Base-by-base conservation (phyloP, 768 basidiomycete species). In the Leccinum uliginosum region DNA sequence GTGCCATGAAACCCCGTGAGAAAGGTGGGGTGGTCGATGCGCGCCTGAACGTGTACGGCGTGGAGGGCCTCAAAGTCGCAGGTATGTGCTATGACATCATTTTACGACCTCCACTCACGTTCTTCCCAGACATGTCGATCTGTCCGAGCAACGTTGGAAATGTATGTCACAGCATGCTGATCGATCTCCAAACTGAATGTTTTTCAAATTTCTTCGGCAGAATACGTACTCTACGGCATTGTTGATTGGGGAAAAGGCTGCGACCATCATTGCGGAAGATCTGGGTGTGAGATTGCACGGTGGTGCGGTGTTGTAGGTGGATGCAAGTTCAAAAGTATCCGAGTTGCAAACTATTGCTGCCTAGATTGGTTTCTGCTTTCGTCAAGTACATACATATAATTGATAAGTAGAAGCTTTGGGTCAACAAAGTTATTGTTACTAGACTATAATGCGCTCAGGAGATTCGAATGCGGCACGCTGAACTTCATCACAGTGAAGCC, bases 1-100 rank as follows among this genome's bases (percentile, higher is more conserved):
- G 85, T 55, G 79, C 85, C 1, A 88, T 88, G 86, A 86, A 86
- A 30, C 48, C 50, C 17, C 59, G 32, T 12, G 32, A 27, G 2
- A 30, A 53, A 38, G 48, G 55, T 19, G 57, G 62, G 6, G 62
- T 62, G 9, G 57, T 62, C 3, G 54, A 63, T 49, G 40, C 51
- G 3, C 53, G 56, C 3, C 54, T 63, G 34, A 59, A 63, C 9
- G 62, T 63, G 32, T 59, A 63, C 19, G 62, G 54, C 8, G 58
- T 59, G 0, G 17, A 50, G 21, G 50, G 50, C 4, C 54, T 63
- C 29, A 63, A 63, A 38, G 51, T 63, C 6, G 62, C 62, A 29
- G 62, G 62, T 51, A 50, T 48, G 61, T 58, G 34, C 15, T 9
- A n/a, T 24, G 2, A 4, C 21, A 26, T 26, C 2, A 6, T 24